Evolutionary conservation across 2,329 filamentous ascomycete genomes (phyloP).

Genomic region (Coniochaeta prunicola): DNA sequence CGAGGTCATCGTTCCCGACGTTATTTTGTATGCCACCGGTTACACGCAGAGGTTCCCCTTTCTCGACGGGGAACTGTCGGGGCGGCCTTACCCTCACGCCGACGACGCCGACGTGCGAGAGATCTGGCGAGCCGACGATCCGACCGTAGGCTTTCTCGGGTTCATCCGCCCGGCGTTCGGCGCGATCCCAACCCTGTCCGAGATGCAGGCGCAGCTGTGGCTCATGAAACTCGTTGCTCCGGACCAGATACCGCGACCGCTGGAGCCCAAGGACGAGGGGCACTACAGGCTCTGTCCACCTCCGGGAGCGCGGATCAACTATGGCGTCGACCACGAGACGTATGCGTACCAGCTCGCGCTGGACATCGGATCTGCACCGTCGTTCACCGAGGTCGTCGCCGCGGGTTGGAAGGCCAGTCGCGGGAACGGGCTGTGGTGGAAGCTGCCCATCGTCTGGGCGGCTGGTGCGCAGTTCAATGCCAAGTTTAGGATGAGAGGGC

Average conservation of each 20-base stretch:
- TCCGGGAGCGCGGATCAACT: slow-evolving; percentile 25
- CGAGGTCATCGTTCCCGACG: slow-evolving; percentile 28
- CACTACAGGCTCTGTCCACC: slow-evolving; percentile 30
- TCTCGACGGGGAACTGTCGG: background rate
- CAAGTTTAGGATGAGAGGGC: slow-evolving; percentile 31
- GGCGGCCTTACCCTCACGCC: slow-evolving; percentile 20
- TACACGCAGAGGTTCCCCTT: slow-evolving; percentile 31
- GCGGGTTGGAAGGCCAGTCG: slow-evolving; percentile 7
- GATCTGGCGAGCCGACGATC: slow-evolving; percentile 22
- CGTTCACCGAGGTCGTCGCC: slow-evolving; percentile 22
- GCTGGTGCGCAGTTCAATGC: slow-evolving; percentile 30
- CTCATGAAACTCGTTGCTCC: slow-evolving; percentile 13
- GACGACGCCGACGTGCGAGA: slow-evolving; percentile 27
- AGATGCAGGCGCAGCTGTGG: slow-evolving; percentile 33
- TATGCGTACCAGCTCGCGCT: slow-evolving; percentile 34
- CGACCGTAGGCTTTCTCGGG: slow-evolving; percentile 28
- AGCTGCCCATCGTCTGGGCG: slow-evolving; percentile 29
- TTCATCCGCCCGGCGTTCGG: slow-evolving; percentile 32
- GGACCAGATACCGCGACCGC: slow-evolving; percentile 13
- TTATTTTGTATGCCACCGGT: slow-evolving; percentile 39
- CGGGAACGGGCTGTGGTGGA: slow-evolving; percentile 18
- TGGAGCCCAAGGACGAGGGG: slow-evolving; percentile 25
- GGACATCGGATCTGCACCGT: slow-evolving; percentile 31
- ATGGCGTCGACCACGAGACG: slow-evolving; percentile 34
- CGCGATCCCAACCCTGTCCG: slow-evolving; percentile 31